Evolutionary conservation across 441 rosid genomes (phyloP).

Genomic region (Mallotus repandus): DNA sequence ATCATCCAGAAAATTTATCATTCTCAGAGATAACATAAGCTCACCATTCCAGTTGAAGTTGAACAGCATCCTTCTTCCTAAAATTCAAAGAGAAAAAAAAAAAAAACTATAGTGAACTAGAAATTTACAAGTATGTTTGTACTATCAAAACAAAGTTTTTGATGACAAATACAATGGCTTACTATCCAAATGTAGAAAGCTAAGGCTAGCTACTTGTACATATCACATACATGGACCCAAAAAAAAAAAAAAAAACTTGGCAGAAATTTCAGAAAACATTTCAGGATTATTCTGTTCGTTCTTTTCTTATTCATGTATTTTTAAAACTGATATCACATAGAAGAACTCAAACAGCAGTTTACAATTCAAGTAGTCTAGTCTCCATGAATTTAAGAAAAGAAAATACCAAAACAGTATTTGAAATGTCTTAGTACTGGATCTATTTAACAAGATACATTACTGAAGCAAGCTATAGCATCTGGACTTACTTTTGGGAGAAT

Average conservation of each 20-base stretch:
- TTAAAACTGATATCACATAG: not conserved
- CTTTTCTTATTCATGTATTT: not conserved
- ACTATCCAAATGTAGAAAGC: not conserved
- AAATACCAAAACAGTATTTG: not conserved
- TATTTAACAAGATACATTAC: not conserved
- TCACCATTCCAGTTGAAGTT: conserved; percentile 83
- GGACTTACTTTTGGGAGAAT: conserved; percentile 57
- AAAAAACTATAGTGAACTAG: not conserved
- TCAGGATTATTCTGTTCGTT: not conserved
- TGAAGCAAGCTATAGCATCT: not conserved
- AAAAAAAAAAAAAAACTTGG: not conserved
- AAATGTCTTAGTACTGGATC: not conserved
- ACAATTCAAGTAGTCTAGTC: not conserved
- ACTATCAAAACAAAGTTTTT: not conserved
- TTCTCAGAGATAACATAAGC: conserved; percentile 27
- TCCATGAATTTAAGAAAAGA: not conserved
- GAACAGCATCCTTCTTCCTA: conserved; percentile 66
- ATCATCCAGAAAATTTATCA: conserved; percentile 11
- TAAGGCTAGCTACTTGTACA: not conserved
- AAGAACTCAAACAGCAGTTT: not conserved
- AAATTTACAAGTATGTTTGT: not conserved
- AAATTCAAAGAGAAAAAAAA: conserved; percentile 16
- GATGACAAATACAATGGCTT: not conserved
- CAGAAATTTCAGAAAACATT: not conserved
- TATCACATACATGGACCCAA: not conserved